These are phyloP conservation scores for Antitrichia curtipendula DNA, from an alignment of 225 moss, liverwort and hornwort species.

Conservation along the genomic window DNA sequence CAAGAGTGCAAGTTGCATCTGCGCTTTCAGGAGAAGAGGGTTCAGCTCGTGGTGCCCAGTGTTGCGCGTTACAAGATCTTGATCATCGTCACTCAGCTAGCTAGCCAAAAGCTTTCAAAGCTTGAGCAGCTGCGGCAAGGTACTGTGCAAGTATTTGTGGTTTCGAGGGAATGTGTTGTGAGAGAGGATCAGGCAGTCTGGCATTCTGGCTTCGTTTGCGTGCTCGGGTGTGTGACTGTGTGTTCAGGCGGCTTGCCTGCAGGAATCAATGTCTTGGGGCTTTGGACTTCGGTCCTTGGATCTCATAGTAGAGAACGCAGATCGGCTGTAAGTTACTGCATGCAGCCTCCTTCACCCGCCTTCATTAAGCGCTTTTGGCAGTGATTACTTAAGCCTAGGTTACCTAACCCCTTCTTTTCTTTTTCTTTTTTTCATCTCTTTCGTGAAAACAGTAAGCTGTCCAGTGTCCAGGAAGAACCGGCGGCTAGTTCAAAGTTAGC, in stretches of 20 bases:
- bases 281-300: neutral
- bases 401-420: neutral
- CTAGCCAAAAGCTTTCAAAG: too few species aligned
- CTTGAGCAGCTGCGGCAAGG: neutral
- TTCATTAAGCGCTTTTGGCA: neutral
- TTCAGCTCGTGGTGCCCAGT: too few species aligned
- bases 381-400: neutral
- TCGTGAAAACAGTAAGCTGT: neutral
- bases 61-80: neutral
- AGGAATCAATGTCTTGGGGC: neutral
- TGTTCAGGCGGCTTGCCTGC: neutral
- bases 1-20: too few species aligned
- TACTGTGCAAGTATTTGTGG: neutral
- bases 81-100: neutral
- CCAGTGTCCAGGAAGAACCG: too few species aligned
- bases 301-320: neutral
- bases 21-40: too few species aligned
- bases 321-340: neutral
- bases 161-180: neutral
- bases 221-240: neutral
- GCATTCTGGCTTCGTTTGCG: neutral
- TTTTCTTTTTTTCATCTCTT: neutral
- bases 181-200: neutral
- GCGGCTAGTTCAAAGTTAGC: too few species aligned
- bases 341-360: neutral